A percentile compares a stretch with the other conserved stretches of the same genome.
Evolutionary conservation across 2,329 filamentous ascomycete species (phyloP).

Genomic region (Neurospora crassa): DNA sequence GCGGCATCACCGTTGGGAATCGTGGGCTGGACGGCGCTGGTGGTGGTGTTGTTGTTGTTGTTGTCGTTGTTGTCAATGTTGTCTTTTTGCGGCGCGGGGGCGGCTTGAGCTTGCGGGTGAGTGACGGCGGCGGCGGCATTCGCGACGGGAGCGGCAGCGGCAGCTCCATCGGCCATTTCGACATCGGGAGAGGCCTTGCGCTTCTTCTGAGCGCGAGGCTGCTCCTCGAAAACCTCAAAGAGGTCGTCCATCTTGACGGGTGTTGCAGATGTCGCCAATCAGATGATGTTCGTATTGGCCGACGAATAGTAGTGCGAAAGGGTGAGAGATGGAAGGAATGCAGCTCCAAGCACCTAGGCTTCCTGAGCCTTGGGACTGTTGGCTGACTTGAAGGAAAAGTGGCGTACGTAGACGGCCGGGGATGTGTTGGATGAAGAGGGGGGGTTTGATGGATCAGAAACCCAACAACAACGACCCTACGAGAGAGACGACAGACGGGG

Average conservation of each 20-base stretch:
- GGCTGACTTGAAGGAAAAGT: not conserved
- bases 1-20: constrained; percentile 28
- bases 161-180: constrained; percentile 32
- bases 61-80: not conserved
- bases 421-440: not conserved
- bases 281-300: not conserved
- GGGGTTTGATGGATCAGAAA: not conserved
- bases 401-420: not conserved
- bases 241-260: constrained; percentile 57
- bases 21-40: constrained; percentile 22
- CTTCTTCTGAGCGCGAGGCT: constrained; percentile 39
- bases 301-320: not conserved
- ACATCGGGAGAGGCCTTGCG: constrained; percentile 26
- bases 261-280: not conserved
- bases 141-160: constrained; percentile 18
- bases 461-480: not conserved
- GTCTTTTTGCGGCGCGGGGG: not conserved
- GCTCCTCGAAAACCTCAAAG: constrained; percentile 73
- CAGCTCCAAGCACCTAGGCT: not conserved
- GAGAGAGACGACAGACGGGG: not conserved
- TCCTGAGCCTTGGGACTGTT: not conserved
- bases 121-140: not conserved
- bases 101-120: not conserved
- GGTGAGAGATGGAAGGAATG: not conserved
- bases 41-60: not conserved